phyloP scores from a whole-genome alignment of 177 flowering plant genomes.

The Vitis hybrid region DNA sequence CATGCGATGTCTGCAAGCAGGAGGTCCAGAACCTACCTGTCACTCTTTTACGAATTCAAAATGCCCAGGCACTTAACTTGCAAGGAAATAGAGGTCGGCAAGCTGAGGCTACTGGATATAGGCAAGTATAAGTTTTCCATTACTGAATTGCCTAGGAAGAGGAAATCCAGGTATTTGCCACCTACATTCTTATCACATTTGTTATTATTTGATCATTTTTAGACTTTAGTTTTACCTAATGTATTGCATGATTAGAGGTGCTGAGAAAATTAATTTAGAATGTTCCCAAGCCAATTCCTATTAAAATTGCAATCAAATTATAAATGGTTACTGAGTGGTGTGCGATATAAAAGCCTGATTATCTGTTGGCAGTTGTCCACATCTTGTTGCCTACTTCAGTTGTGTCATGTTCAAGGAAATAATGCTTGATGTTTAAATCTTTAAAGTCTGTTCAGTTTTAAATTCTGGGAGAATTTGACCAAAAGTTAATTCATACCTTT shows the following conservation, averaged over 20 bases:
- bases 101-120: slow-evolving; percentile 31
- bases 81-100: slow-evolving; percentile 22
- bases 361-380: too few species aligned
- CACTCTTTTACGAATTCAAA: slow-evolving; percentile 57
- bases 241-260: too few species aligned
- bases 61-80: slow-evolving; percentile 20
- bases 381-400: too few species aligned
- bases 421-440: too few species aligned
- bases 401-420: too few species aligned
- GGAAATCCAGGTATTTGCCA: not conserved
- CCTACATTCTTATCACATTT: not conserved
- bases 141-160: not conserved
- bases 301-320: too few species aligned
- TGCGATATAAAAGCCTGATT: too few species aligned
- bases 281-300: too few species aligned
- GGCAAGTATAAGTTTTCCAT: slow-evolving; percentile 34
- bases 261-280: too few species aligned
- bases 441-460: not conserved
- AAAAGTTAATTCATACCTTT: slow-evolving; percentile 1
- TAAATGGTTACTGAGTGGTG: too few species aligned
- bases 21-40: slow-evolving; percentile 70
- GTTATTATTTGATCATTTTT: not conserved
- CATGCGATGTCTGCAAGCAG: slow-evolving; percentile 72
- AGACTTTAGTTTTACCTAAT: too few species aligned
- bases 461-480: not conserved